phyloP scores from a whole-genome alignment of 106 monocot genomes.

The Amphibolis antarctica region DNA sequence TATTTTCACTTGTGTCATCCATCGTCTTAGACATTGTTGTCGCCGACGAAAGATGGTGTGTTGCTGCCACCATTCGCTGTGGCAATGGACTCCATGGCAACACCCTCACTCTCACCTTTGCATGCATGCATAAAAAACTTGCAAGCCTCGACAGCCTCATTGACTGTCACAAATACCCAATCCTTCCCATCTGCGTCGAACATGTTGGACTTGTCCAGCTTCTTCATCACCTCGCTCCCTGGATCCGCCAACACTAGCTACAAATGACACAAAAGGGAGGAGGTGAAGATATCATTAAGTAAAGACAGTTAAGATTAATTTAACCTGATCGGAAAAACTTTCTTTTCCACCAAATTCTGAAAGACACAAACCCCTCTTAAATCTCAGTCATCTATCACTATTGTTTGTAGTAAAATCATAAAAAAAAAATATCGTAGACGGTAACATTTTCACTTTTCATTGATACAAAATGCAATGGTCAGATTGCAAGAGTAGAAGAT shows the following conservation, averaged over 20 bases:
- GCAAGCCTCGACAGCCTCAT: slow-evolving; percentile 64
- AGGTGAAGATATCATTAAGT: not conserved
- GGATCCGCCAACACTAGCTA: slow-evolving; percentile 85
- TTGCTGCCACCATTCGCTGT: not conserved
- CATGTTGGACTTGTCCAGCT: slow-evolving; percentile 59
- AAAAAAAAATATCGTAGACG: not conserved
- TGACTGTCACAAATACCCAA: slow-evolving; percentile 78
- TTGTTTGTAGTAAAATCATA: too few relatives aligned
- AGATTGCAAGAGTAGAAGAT: not conserved
- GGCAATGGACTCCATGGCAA: slow-evolving; percentile 1
- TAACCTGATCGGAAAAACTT: too few relatives aligned
- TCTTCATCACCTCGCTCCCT: slow-evolving; percentile 92
- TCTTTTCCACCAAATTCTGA: too few relatives aligned
- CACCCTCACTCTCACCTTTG: slow-evolving; percentile 20
- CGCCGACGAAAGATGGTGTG: not conserved
- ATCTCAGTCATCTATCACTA: too few relatives aligned
- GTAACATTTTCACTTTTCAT: not conserved
- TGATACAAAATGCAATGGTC: not conserved
- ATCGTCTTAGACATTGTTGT: slow-evolving; percentile 29
- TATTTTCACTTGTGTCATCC: too few relatives aligned
- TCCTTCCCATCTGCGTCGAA: slow-evolving; percentile 63
- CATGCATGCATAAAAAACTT: slow-evolving; percentile 61
- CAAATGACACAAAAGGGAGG: not conserved
- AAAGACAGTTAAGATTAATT: not conserved
- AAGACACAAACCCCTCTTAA: too few relatives aligned